A percentile compares a stretch with the other conserved stretches of the same genome.
phyloP scores from a whole-genome alignment of 192 early-diverging fungal genomes.

The Coemansia sp. region DNA sequence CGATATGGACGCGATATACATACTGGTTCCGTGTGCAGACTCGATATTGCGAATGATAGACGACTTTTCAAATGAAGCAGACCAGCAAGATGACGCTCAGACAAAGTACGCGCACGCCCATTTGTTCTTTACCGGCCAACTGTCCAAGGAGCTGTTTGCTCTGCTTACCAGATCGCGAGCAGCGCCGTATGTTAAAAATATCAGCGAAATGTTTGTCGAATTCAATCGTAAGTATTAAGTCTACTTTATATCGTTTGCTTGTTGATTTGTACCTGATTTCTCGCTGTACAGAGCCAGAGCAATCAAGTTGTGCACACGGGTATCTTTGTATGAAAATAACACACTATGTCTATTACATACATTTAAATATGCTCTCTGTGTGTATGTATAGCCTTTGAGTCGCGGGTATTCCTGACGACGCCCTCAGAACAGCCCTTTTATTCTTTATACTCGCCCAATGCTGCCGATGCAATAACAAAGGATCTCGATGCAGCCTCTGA shows the following conservation, averaged over 20 bases:
- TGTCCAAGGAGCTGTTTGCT: conserved; percentile 41
- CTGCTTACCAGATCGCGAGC: conserved; percentile 40
- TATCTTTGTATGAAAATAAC: too few species aligned
- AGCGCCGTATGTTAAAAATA: conserved; percentile 33
- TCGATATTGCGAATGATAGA: conserved; percentile 43
- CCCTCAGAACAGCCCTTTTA: conserved; percentile 53
- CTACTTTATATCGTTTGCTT: too few species aligned
- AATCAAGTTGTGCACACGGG: too few species aligned
- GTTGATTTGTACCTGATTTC: too few species aligned
- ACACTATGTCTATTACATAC: too few species aligned
- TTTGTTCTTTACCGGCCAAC: conserved; percentile 52
- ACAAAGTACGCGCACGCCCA: conserved; percentile 43
- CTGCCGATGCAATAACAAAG: conserved; percentile 9
- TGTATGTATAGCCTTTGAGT: conserved; percentile 44
- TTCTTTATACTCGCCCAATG: conserved; percentile 52
- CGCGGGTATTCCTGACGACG: conserved; percentile 52
- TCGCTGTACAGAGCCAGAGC: too few species aligned
- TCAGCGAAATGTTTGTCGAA: conserved; percentile 52
- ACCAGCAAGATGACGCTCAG: conserved; percentile 4
- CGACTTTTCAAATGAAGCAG: conserved; percentile 26
- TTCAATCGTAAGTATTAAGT: conserved; percentile 43
- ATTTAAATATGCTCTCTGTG: not conserved
- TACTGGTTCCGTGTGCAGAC: conserved; percentile 48
- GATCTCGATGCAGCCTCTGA: conserved; percentile 52
- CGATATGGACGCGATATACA: conserved; percentile 55